These are phyloP conservation scores for Alternaria gaisen DNA, from an alignment of 2,329 filamentous ascomycete species.

Conservation along the genomic window DNA sequence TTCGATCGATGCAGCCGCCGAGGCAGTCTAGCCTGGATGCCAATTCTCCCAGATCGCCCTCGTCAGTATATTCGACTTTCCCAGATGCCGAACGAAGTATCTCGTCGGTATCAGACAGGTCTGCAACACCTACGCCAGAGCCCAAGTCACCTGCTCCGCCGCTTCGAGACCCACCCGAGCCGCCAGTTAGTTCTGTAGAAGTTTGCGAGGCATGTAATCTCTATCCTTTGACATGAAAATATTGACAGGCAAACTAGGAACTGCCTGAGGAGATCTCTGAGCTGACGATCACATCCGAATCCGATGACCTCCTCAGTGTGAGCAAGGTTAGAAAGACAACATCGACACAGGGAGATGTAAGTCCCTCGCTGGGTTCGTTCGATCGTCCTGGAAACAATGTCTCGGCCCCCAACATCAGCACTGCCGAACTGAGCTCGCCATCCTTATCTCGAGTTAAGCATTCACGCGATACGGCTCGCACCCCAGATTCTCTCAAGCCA, in stretches of 20 bases:
- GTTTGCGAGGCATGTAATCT: not conserved
- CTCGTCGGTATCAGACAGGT: not conserved
- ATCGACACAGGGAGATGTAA: not conserved
- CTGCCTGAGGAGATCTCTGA: not conserved
- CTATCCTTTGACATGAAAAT: not conserved
- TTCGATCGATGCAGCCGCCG: slow-evolving; percentile 36
- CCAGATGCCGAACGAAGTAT: not conserved
- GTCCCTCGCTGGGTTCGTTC: not conserved
- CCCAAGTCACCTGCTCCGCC: not conserved
- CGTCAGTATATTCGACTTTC: not conserved
- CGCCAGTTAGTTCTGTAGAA: not conserved
- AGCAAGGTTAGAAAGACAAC: slow-evolving; percentile 2
- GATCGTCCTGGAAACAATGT: not conserved
- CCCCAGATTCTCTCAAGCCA: not conserved
- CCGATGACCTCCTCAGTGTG: not conserved
- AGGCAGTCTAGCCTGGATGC: slow-evolving; percentile 16
- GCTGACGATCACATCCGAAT: not conserved
- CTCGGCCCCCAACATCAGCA: not conserved
- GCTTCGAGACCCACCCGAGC: not conserved
- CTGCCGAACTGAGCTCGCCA: not conserved
- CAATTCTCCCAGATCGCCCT: not conserved
- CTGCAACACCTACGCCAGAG: not conserved
- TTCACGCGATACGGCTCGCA: not conserved
- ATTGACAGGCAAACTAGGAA: not conserved
- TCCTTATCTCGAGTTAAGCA: not conserved